These are phyloP conservation scores for Coemansia sp. DNA, from an alignment of 192 early-diverging fungal genomes.

Conservation along the genomic window DNA sequence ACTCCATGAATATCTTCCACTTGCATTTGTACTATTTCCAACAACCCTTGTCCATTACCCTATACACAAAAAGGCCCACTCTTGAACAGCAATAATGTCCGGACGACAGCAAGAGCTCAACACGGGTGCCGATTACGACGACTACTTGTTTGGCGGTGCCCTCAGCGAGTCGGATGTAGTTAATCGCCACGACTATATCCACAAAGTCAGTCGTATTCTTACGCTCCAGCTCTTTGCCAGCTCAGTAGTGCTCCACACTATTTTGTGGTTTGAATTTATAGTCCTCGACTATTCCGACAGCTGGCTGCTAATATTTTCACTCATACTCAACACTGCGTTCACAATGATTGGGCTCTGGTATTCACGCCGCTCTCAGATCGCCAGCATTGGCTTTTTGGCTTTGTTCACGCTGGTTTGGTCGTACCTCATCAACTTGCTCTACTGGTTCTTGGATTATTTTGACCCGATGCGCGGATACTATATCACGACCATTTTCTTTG, in stretches of 20 bases:
- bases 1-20: not conserved
- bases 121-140: not conserved
- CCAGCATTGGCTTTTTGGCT: not conserved
- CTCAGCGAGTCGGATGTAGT: conserved; percentile 4
- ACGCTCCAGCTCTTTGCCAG: not conserved
- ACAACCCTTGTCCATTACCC: not conserved
- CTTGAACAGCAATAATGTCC: not conserved
- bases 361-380: not conserved
- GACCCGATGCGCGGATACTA: conserved; percentile 7
- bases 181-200: not conserved
- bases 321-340: not conserved
- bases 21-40: not conserved
- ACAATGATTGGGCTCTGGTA: conserved; percentile 5
- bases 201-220: not conserved
- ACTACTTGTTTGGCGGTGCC: conserved; percentile 1
- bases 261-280: conserved; percentile 7
- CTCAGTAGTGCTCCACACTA: not conserved
- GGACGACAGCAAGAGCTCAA: not conserved
- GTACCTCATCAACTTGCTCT: not conserved
- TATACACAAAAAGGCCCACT: not conserved
- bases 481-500: not conserved
- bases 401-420: not conserved
- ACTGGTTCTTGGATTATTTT: conserved; percentile 3
- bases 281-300: not conserved
- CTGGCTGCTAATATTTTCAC: conserved; percentile 1